phyloP scores from a whole-genome alignment of 2,329 filamentous ascomycete genomes.

The Simplicillium sp. region DNA sequence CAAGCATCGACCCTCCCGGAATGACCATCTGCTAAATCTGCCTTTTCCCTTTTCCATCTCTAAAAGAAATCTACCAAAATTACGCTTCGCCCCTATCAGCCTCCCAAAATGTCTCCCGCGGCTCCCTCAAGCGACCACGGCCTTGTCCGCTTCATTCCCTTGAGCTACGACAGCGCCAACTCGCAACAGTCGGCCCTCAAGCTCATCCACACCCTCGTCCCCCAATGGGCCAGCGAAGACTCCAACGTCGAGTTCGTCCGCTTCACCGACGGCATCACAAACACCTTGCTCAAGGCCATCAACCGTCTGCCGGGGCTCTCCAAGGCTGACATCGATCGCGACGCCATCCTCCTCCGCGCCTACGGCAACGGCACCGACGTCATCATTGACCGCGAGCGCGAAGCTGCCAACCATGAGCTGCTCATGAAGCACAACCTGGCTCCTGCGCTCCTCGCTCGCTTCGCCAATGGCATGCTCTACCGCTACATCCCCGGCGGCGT shows the following conservation, averaged over 20 bases:
- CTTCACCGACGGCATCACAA: constrained; percentile 98
- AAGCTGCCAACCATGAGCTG: constrained; percentile 70
- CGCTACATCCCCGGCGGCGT: constrained; percentile 76
- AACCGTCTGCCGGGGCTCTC: constrained; percentile 59
- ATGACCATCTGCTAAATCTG: too few species aligned
- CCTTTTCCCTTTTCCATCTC: too few species aligned
- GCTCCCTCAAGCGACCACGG: constrained; percentile 21
- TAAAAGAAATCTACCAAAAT: too few species aligned
- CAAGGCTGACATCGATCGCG: constrained; percentile 64
- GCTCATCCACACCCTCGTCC: constrained; percentile 70
- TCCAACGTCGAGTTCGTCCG: constrained; percentile 75
- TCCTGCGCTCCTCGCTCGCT: constrained; percentile 78
- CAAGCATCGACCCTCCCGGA: too few species aligned
- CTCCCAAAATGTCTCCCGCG: constrained; percentile 23
- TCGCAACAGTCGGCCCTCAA: constrained; percentile 69
- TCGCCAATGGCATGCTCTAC: constrained; percentile 94
- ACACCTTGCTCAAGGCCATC: constrained; percentile 76
- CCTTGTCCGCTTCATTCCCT: constrained; percentile 56
- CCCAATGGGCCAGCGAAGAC: constrained; percentile 68
- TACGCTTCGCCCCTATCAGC: background rate
- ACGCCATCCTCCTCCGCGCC: constrained; percentile 81
- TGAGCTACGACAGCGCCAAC: constrained; percentile 69
- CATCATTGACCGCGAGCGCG: constrained; percentile 89
- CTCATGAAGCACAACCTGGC: constrained; percentile 77
- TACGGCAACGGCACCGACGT: constrained; percentile 93